Evolutionary conservation across 169 alveolate species (phyloP).

Genomic region (Plasmodium adleri): DNA sequence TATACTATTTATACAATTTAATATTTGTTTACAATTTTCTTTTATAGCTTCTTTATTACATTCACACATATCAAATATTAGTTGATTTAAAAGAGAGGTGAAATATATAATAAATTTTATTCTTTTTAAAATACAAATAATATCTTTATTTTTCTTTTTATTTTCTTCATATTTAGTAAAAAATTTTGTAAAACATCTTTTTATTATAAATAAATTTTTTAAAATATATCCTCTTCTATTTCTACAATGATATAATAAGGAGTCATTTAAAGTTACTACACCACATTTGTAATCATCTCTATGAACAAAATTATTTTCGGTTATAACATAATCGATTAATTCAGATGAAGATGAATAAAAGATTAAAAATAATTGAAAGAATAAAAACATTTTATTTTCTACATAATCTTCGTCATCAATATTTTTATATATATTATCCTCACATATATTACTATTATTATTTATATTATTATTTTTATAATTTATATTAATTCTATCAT

Average conservation of each 20-base stretch:
- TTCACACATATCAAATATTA: slow-evolving; percentile 28
- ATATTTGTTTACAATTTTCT: slow-evolving; percentile 37
- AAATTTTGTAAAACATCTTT: slow-evolving; percentile 36
- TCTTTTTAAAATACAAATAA: slow-evolving; percentile 10
- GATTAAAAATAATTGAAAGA: slow-evolving; percentile 55
- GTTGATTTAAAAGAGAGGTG: slow-evolving; percentile 13
- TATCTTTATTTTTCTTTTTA: slow-evolving; percentile 1
- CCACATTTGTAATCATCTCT: slow-evolving; percentile 74
- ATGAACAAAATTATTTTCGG: slow-evolving; percentile 30
- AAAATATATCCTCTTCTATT: slow-evolving; percentile 21
- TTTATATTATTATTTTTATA: not conserved
- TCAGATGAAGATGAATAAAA: slow-evolving; percentile 41
- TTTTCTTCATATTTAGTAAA: slow-evolving; percentile 8
- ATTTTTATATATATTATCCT: not conserved
- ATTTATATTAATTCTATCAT: too few relatives aligned
- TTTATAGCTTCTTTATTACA: not conserved
- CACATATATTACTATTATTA: not conserved
- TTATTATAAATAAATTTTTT: slow-evolving; percentile 53
- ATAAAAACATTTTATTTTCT: slow-evolving; percentile 23
- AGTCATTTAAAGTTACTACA: slow-evolving; percentile 12
- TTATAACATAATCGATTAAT: slow-evolving; percentile 44
- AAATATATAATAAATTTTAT: slow-evolving; percentile 41
- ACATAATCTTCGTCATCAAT: slow-evolving; percentile 25
- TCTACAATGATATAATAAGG: slow-evolving; percentile 47
- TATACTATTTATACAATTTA: slow-evolving; percentile 25